phyloP scores from a whole-genome alignment of 345 rosid species.

The Eucalyptus tenuipes region DNA sequence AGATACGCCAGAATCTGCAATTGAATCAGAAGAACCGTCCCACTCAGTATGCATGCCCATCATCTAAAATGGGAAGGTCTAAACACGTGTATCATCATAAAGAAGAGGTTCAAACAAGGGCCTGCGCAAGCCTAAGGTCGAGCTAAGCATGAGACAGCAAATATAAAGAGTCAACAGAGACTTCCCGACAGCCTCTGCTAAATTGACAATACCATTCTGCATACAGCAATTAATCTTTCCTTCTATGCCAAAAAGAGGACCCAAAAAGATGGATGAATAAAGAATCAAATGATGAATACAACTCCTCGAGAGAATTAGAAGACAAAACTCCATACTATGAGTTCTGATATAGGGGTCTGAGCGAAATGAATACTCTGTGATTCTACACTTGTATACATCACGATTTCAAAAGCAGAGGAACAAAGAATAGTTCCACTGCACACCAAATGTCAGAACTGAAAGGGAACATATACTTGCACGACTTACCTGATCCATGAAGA shows the following conservation, averaged over 20 bases:
- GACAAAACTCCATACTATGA: neutral
- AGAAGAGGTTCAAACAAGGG: neutral
- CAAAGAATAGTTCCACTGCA: neutral
- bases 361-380: neutral
- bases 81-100: neutral
- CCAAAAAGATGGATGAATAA: neutral
- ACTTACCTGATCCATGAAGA: conserved; percentile 91
- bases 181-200: neutral
- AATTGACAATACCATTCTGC: neutral
- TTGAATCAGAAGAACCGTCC: neutral
- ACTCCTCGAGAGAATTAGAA: neutral
- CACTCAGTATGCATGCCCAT: neutral
- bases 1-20: conserved; percentile 81
- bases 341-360: neutral
- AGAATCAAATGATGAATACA: neutral
- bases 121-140: neutral
- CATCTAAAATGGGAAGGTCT: neutral
- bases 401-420: neutral
- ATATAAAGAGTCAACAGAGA: neutral
- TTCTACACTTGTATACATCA: neutral
- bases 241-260: neutral
- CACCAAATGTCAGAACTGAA: neutral
- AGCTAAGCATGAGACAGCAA: neutral
- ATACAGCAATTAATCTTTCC: neutral
- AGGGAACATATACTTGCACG: neutral